phyloP scores from a whole-genome alignment of 1,284 basidiomycete species.

The Leccinum fallax region DNA sequence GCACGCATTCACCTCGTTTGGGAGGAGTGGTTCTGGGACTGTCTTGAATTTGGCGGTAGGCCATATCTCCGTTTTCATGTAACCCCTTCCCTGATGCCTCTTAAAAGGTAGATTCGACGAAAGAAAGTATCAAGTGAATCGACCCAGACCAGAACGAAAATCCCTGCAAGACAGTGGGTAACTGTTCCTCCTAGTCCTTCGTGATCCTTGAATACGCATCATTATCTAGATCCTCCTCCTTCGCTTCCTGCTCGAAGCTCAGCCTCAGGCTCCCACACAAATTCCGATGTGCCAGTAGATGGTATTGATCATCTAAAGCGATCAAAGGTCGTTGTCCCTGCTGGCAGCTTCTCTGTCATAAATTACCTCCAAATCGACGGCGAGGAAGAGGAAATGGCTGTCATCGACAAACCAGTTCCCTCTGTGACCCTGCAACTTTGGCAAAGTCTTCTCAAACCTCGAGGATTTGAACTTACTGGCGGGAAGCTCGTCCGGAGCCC shows the following conservation, averaged over 20 bases:
- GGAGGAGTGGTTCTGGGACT: constrained; percentile 90
- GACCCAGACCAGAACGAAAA: constrained; percentile 59
- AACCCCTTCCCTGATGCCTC: not conserved
- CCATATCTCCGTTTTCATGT: not conserved
- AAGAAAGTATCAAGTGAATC: constrained; percentile 55
- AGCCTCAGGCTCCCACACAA: constrained; percentile 18
- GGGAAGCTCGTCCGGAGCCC: constrained; percentile 55
- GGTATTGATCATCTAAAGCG: constrained; percentile 1
- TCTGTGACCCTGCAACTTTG: constrained; percentile 65
- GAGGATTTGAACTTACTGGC: constrained; percentile 61
- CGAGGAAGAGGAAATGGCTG: constrained; percentile 51
- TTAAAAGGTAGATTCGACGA: constrained; percentile 51
- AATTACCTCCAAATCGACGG: constrained; percentile 21
- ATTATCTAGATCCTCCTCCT: constrained; percentile 22
- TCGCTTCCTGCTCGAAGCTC: constrained; percentile 17
- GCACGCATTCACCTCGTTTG: constrained; percentile 72
- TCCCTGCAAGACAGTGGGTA: constrained; percentile 35
- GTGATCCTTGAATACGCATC: not conserved
- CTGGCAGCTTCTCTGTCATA: constrained; percentile 28
- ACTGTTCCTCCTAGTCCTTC: not conserved
- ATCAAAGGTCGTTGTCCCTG: constrained; percentile 11
- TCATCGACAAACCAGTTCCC: constrained; percentile 55
- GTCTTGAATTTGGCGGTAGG: constrained; percentile 64
- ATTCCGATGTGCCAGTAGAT: constrained; percentile 15
- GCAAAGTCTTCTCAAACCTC: constrained; percentile 61